Evolutionary conservation across 2,329 filamentous ascomycete species (phyloP).

Genomic region (Verticillium klebahnii): DNA sequence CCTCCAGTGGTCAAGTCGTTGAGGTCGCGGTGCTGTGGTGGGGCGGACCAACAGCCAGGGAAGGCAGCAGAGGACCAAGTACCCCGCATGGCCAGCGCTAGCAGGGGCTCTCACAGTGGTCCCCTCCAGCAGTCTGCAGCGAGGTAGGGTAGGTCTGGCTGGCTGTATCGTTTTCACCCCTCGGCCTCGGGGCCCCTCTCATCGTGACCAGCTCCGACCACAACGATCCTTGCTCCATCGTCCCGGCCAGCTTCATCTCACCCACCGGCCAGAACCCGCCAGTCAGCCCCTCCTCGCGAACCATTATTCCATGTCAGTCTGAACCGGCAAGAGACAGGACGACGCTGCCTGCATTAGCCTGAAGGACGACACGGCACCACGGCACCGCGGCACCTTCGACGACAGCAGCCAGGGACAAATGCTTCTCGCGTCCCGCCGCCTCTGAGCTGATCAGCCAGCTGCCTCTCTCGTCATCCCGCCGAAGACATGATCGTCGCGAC

Average conservation of each 20-base stretch:
- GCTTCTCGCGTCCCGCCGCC: neutral
- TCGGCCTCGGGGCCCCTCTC: neutral
- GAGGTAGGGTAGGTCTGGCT: neutral
- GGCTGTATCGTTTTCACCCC: neutral
- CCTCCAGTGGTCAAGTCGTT: neutral
- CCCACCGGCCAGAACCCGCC: neutral
- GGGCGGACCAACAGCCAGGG: neutral
- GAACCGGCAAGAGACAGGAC: neutral
- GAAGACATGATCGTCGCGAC: neutral
- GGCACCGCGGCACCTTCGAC: neutral
- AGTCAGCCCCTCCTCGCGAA: neutral
- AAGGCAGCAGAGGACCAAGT: neutral
- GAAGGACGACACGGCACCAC: neutral
- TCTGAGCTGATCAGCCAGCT: neutral
- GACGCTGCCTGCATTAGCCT: neutral
- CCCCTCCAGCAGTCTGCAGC: neutral
- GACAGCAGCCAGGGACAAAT: neutral
- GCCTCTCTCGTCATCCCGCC: neutral
- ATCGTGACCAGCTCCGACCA: neutral
- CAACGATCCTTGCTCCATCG: neutral
- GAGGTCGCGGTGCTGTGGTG: neutral
- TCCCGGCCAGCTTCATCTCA: neutral
- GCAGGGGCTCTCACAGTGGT: neutral
- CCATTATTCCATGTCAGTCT: neutral
- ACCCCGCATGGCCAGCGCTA: conserved; percentile 4